A percentile compares a stretch with the other conserved stretches of the same genome.
Evolutionary conservation across 2,329 filamentous ascomycete species (phyloP).

Genomic region (Chaetomium sp.): DNA sequence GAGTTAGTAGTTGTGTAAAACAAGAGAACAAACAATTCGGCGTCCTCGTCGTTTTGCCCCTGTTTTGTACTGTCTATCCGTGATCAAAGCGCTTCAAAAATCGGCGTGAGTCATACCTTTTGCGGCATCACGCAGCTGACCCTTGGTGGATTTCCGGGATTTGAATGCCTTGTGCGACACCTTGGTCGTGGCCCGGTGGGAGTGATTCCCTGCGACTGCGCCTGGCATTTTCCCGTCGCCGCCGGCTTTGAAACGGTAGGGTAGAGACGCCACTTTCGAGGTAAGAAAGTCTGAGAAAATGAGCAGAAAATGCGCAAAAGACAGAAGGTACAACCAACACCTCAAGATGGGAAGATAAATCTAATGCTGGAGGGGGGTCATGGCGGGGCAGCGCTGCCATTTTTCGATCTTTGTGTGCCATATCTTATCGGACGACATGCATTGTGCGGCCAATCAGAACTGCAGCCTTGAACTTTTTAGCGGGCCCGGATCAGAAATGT

Average conservation of each 20-base stretch:
- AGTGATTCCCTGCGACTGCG: conserved; percentile 59
- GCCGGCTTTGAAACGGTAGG: conserved; percentile 84
- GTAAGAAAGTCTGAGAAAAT: not conserved
- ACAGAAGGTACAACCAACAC: not conserved
- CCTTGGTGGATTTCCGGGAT: conserved; percentile 82
- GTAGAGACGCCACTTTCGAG: conserved; percentile 59
- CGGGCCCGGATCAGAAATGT: conserved; percentile 25
- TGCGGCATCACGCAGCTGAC: conserved; percentile 71
- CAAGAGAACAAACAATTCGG: no score
- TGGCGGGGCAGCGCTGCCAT: conserved; percentile 21
- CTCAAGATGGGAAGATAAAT: not conserved
- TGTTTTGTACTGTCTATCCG: not conserved
- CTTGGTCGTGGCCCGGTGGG: conserved; percentile 92
- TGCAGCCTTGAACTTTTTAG: conserved; percentile 22
- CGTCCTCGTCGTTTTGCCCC: no score
- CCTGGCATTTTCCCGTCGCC: conserved; percentile 68
- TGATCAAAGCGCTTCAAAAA: not conserved
- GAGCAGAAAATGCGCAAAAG: not conserved
- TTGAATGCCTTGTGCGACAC: conserved; percentile 85
- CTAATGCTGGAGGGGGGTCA: conserved; percentile 12
- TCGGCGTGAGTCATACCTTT: conserved; percentile 58
- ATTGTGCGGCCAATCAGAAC: conserved; percentile 14
- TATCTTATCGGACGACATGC: conserved; percentile 21
- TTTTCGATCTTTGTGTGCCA: conserved; percentile 20
- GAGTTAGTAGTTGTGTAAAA: not conserved